Evolutionary conservation across 129 eudicot species (phyloP).

Genomic region (Flaveria ramosissima): DNA sequence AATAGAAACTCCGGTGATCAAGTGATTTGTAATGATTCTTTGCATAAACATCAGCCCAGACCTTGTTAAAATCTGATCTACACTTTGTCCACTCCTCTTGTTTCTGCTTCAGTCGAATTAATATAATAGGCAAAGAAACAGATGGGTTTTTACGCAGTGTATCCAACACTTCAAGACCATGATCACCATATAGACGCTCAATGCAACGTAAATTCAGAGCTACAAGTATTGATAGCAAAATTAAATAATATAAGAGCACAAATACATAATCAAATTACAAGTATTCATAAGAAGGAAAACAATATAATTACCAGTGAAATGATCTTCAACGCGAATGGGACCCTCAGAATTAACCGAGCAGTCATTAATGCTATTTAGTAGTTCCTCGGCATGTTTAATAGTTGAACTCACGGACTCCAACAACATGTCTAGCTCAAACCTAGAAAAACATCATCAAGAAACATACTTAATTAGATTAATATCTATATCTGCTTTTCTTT

Average conservation of each 20-base stretch:
- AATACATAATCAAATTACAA: not conserved
- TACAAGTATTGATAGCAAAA: conserved; percentile 31
- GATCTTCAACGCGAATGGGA: conserved; percentile 70
- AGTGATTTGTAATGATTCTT: conserved; percentile 97
- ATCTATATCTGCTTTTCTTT: not conserved
- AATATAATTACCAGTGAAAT: conserved; percentile 62
- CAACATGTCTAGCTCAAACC: conserved; percentile 96
- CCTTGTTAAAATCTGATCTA: conserved; percentile 91
- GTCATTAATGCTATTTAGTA: conserved; percentile 57
- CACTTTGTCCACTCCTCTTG: conserved; percentile 95
- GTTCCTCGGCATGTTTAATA: conserved; percentile 79
- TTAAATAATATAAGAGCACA: conserved; percentile 7
- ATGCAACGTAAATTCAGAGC: conserved; percentile 91
- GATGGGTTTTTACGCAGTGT: conserved; percentile 80
- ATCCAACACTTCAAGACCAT: conserved; percentile 96
- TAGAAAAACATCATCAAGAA: conserved; percentile 35
- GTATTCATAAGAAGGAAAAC: not conserved
- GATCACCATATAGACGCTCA: conserved; percentile 97
- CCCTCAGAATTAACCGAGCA: conserved; percentile 51
- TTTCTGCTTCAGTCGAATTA: conserved; percentile 88
- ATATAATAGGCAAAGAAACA: conserved; percentile 70
- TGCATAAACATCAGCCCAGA: conserved; percentile 94
- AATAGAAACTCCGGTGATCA: conserved; percentile 97
- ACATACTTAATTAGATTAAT: conserved; percentile 8
- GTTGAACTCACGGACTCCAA: conserved; percentile 94